Evolutionary conservation across 208 protist genomes (phyloP), one percentile per base, ranked within the genome.

Genomic region (Crithidia acanthocephali): DNA sequence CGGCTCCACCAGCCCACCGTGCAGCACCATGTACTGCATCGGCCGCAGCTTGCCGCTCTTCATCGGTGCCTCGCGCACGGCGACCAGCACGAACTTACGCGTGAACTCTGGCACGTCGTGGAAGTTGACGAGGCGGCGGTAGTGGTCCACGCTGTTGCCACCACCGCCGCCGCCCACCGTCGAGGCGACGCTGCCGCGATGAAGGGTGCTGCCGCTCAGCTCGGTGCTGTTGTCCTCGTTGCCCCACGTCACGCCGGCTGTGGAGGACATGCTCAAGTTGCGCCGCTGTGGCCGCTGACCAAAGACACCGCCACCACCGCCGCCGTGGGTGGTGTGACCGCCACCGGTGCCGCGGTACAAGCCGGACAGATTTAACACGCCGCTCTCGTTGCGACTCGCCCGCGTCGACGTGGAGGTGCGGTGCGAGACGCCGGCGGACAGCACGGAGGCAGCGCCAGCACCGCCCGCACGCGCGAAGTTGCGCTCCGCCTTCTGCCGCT

Each of bases 21-120:
- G 91, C 76, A 94, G 86, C 13, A 94, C 79, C 4, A 96, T 50
- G 72, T 90, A 90, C 52, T 87, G 80, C 73, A 90, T 67, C 20
- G 75, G 77, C 35, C 51, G 57, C 28, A 63, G 27, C 51, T 57
- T 73, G 10, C 68, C 58, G 7, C 51, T 56, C 33, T 59, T 78
- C 16, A 55, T 56, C 11, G 67, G 45, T 40, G 63, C 25, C 47
- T 84, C 71, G 27, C 85, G 77, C 73, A 84, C 76, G 11, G 72
- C 72, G 2, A 84, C 85, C 44, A 79, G 86, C 28, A 76, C 81
- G 67, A 93, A 96, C 79, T 96, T 96, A 18, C 82, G 87, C 64
- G 85, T 81, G 69, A 90, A 91, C 66, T 84, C 85, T 0, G 85
- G 89, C 23, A 76, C 88, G 10, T 83, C 87, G 1, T 78, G 56